Evolutionary conservation across 345 rosid genomes (phyloP).

Genomic region (Garcia nutans): DNA sequence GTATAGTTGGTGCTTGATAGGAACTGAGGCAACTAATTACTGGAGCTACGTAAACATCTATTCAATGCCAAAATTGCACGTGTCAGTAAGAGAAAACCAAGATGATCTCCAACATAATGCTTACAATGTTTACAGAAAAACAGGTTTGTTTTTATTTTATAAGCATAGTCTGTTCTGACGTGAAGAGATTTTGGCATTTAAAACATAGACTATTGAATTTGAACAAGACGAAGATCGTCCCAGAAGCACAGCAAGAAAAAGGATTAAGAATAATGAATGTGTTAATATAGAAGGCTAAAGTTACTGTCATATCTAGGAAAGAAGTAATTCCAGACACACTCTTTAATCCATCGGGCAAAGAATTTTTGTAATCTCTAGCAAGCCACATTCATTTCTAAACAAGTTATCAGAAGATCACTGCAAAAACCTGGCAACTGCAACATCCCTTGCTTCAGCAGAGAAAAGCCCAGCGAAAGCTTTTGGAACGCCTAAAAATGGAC

Average conservation of each 20-base stretch:
- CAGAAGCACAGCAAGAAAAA: neutral
- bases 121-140: neutral
- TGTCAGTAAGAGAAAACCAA: neutral
- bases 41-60: neutral
- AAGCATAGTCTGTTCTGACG: neutral
- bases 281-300: neutral
- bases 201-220: neutral
- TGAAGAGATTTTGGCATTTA: neutral
- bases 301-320: neutral
- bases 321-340: neutral
- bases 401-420: conserved; percentile 1
- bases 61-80: neutral
- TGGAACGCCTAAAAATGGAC: conserved; percentile 94
- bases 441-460: conserved; percentile 93
- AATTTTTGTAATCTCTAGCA: neutral
- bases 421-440: conserved; percentile 86
- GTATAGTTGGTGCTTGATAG: neutral
- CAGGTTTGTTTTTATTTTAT: neutral
- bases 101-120: neutral
- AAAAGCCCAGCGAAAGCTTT: conserved; percentile 86
- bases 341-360: neutral
- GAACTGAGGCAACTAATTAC: neutral
- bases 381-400: neutral
- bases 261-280: neutral
- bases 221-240: neutral